phyloP scores from a whole-genome alignment of 805 yeast species.

The Ascoidea tarda region DNA sequence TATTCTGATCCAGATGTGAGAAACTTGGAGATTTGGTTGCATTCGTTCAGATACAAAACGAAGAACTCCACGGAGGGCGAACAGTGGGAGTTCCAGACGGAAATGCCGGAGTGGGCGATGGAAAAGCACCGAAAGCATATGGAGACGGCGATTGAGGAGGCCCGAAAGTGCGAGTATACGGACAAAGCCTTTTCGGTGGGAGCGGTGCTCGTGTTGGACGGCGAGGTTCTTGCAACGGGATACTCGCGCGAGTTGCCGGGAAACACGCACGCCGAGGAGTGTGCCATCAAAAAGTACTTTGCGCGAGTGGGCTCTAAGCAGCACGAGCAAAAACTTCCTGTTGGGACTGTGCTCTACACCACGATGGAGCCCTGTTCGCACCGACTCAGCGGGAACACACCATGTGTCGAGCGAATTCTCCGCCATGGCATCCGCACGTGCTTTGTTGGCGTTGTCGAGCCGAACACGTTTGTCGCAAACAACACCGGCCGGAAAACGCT shows the following conservation, averaged over 20 bases:
- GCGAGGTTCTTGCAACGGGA: slow-evolving; percentile 60
- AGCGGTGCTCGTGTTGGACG: slow-evolving; percentile 60
- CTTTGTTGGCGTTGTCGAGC: slow-evolving; percentile 87
- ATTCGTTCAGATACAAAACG: slow-evolving; percentile 18
- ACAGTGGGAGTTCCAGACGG: slow-evolving; percentile 64
- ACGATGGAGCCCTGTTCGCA: slow-evolving; percentile 96
- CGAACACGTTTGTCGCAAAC: slow-evolving; percentile 71
- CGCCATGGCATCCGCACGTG: slow-evolving; percentile 46
- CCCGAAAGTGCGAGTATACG: slow-evolving; percentile 68
- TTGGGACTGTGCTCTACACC: slow-evolving; percentile 73
- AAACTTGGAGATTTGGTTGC: slow-evolving; percentile 18
- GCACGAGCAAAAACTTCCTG: slow-evolving; percentile 34
- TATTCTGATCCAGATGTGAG: slow-evolving; percentile 15
- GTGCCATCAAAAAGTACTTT: slow-evolving; percentile 71
- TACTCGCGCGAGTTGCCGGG: slow-evolving; percentile 86
- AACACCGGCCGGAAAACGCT: slow-evolving; percentile 41
- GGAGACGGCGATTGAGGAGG: slow-evolving; percentile 67
- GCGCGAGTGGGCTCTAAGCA: slow-evolving; percentile 16
- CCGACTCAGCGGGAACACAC: slow-evolving; percentile 77
- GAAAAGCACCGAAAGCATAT: slow-evolving; percentile 44
- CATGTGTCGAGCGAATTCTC: slow-evolving; percentile 75
- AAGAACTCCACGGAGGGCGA: slow-evolving; percentile 6
- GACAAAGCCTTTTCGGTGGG: slow-evolving; percentile 92
- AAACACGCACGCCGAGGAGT: slow-evolving; percentile 95
- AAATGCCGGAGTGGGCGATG: slow-evolving; percentile 73